Percentiles rank a stretch among this genome's conserved stretches.
These are phyloP conservation scores for Aspergillus campestris DNA, from an alignment of 495 filamentous ascomycete genomes.

Conservation along the genomic window DNA sequence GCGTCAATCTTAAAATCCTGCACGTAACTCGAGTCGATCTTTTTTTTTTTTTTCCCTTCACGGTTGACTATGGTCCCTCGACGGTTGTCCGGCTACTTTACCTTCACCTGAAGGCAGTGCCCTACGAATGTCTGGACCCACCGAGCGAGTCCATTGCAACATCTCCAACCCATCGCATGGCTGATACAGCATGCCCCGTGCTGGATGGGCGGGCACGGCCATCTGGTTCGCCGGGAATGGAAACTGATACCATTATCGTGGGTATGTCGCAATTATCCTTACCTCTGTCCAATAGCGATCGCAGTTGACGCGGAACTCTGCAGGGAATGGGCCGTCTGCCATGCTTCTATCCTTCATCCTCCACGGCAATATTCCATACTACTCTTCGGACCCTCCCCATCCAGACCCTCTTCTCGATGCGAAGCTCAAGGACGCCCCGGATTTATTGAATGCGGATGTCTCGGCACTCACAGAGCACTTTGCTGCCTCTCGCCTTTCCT, in stretches of 20 bases:
- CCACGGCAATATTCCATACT: slow-evolving; percentile 56
- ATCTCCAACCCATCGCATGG: slow-evolving; percentile 11
- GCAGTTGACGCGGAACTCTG: slow-evolving; percentile 5
- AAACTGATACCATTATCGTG: slow-evolving; percentile 41
- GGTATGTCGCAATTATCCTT: slow-evolving; percentile 26
- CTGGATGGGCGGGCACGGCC: slow-evolving; percentile 21
- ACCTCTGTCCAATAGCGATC: slow-evolving; percentile 2
- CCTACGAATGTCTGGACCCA: slow-evolving; percentile 1
- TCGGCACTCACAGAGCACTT: slow-evolving; percentile 51
- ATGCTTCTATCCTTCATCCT: slow-evolving; percentile 61
- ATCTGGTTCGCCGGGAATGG: slow-evolving; percentile 26
- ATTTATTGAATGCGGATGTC: slow-evolving; percentile 39
- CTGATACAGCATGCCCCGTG: slow-evolving; percentile 29
- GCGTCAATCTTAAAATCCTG: too few species aligned
- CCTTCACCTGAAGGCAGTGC: slow-evolving; percentile 16
- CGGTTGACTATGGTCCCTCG: slow-evolving; percentile 11
- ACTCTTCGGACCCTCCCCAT: slow-evolving; percentile 45
- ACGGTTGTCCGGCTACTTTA: slow-evolving; percentile 16
- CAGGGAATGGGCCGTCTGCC: slow-evolving; percentile 58
- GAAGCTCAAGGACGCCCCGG: slow-evolving; percentile 39
- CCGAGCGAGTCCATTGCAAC: slow-evolving; percentile 6
- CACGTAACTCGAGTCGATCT: neutral
- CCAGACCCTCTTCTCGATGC: slow-evolving; percentile 52
- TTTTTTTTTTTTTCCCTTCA: neutral
- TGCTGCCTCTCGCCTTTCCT: slow-evolving; percentile 49